phyloP scores from a whole-genome alignment of 2,329 filamentous ascomycete species.

The Periconia sp. region DNA sequence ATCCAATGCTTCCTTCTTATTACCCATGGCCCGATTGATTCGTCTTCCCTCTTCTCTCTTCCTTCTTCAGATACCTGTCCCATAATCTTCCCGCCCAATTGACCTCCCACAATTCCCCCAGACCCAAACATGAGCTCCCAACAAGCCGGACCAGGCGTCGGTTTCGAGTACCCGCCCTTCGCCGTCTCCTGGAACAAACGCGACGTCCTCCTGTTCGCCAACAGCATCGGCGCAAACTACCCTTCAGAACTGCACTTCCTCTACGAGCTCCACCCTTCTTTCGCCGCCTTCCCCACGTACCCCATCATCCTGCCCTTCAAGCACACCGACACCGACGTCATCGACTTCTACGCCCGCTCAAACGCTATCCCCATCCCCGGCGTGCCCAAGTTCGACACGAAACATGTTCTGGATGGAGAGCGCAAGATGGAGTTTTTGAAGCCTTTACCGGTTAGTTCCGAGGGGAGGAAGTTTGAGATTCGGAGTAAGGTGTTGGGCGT shows the following conservation, averaged over 20 bases:
- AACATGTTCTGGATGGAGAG: slow-evolving; percentile 80
- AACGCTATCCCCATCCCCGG: slow-evolving; percentile 69
- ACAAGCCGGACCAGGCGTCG: slow-evolving; percentile 55
- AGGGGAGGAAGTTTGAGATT: slow-evolving; percentile 73
- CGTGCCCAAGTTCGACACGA: slow-evolving; percentile 74
- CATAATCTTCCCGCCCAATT: too few relatives aligned
- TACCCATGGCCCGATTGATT: too few relatives aligned
- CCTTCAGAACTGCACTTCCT: slow-evolving; percentile 91
- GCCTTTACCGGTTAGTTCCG: slow-evolving; percentile 71
- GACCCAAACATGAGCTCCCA: slow-evolving; percentile 31
- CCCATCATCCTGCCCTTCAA: slow-evolving; percentile 84
- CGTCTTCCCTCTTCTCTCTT: too few relatives aligned
- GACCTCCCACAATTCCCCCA: too few relatives aligned
- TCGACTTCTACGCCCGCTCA: slow-evolving; percentile 79
- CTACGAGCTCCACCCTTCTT: slow-evolving; percentile 86
- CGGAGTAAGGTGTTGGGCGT: slow-evolving; percentile 78
- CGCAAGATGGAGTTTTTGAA: slow-evolving; percentile 77
- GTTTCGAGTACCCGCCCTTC: slow-evolving; percentile 76
- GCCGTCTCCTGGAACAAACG: slow-evolving; percentile 85
- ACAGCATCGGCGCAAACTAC: slow-evolving; percentile 76
- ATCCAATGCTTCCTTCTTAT: too few relatives aligned
- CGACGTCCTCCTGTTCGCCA: slow-evolving; percentile 86
- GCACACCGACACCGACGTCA: slow-evolving; percentile 70
- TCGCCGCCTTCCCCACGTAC: slow-evolving; percentile 87
- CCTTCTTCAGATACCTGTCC: too few relatives aligned